These are phyloP conservation scores for Sistotremastrum niveocremeum DNA, from an alignment of 768 basidiomycete species.

Conservation along the genomic window DNA sequence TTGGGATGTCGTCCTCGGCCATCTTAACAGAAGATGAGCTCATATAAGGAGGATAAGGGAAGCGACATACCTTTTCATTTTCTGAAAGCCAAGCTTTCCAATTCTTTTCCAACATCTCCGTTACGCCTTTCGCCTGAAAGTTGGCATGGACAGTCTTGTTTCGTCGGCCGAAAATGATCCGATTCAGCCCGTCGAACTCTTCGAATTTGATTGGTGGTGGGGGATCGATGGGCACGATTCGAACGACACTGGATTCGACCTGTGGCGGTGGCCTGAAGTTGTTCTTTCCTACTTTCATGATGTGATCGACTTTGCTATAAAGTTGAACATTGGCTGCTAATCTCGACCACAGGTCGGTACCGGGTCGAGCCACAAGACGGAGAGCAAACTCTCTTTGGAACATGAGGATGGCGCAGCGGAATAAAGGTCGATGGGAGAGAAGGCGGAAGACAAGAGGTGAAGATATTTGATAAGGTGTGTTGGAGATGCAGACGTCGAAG, in stretches of 20 bases:
- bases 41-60: neutral
- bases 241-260: slow-evolving; percentile 87
- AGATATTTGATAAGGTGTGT: slow-evolving; percentile 98
- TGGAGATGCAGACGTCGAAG: slow-evolving; percentile 98
- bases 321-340: slow-evolving; percentile 95
- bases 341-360: slow-evolving; percentile 81
- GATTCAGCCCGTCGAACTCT: slow-evolving; percentile 90
- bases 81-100: slow-evolving; percentile 86
- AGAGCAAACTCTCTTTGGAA: slow-evolving; percentile 98
- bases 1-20: slow-evolving; percentile 53
- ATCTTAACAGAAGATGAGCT: slow-evolving; percentile 27
- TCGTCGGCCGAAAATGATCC: slow-evolving; percentile 79
- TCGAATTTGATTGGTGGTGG: slow-evolving; percentile 93
- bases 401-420: slow-evolving; percentile 94
- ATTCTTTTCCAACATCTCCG: slow-evolving; percentile 89
- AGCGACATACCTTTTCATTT: slow-evolving; percentile 41
- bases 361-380: slow-evolving; percentile 77
- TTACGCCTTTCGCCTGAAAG: slow-evolving; percentile 88
- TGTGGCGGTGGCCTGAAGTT: slow-evolving; percentile 93
- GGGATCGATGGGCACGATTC: slow-evolving; percentile 84
- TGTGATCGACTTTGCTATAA: slow-evolving; percentile 89
- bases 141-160: slow-evolving; percentile 86
- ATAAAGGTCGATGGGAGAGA: slow-evolving; percentile 88
- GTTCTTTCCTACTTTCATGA: slow-evolving; percentile 94
- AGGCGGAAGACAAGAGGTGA: slow-evolving; percentile 95